These are phyloP conservation scores for Marasmius oreades DNA, from an alignment of 1,284 basidiomycete genomes.

Conservation along the genomic window DNA sequence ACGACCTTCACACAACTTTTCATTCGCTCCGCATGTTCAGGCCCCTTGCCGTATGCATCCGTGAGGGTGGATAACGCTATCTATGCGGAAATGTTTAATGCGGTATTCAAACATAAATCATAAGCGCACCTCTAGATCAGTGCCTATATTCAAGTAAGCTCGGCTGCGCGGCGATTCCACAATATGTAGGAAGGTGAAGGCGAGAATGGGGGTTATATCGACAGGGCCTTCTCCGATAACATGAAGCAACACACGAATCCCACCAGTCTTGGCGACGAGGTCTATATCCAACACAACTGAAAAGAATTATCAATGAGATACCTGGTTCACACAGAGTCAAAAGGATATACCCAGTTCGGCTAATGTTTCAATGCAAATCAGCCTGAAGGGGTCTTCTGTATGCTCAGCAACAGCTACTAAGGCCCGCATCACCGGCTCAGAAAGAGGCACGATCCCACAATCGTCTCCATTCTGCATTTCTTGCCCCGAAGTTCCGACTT, in stretches of 20 bases:
- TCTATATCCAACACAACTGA: conserved; percentile 82
- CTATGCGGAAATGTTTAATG: conserved; percentile 37
- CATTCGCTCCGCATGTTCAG: conserved; percentile 76
- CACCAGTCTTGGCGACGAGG: conserved; percentile 78
- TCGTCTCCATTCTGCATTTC: conserved; percentile 41
- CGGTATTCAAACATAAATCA: not conserved
- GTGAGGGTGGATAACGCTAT: conserved; percentile 85
- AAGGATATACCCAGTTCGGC: conserved; percentile 77
- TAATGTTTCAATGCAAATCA: conserved; percentile 85
- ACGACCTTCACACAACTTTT: conserved; percentile 77
- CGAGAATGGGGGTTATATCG: conserved; percentile 84
- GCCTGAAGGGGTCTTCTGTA: conserved; percentile 84
- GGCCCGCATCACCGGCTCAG: conserved; percentile 81
- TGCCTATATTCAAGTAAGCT: conserved; percentile 75
- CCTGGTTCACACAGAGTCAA: conserved; percentile 10
- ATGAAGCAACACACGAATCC: conserved; percentile 85
- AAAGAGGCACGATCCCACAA: conserved; percentile 53
- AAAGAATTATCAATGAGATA: conserved; percentile 21
- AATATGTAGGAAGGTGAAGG: conserved; percentile 80
- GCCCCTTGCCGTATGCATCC: conserved; percentile 84
- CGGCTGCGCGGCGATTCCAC: conserved; percentile 86
- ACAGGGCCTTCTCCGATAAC: conserved; percentile 84
- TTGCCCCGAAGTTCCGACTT: conserved; percentile 59
- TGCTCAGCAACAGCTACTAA: conserved; percentile 93
- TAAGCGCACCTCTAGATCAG: conserved; percentile 82